Evolutionary conservation across 768 basidiomycete species (phyloP).

Genomic region (Amylocystis lapponica): DNA sequence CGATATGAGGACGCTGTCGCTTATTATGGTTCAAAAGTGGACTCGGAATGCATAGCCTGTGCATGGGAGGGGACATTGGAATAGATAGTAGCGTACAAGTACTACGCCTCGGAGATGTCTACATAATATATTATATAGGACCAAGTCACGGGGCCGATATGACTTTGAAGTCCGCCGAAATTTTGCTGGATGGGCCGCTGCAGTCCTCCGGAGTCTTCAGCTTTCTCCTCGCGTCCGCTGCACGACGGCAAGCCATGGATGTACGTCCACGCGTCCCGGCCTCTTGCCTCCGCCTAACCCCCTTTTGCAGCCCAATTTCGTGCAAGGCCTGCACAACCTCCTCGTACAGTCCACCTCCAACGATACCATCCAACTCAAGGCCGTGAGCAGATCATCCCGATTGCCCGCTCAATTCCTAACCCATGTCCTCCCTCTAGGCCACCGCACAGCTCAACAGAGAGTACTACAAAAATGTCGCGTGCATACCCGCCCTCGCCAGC

Average conservation of each 20-base stretch:
- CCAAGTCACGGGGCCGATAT: conserved; percentile 11
- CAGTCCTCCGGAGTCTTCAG: conserved; percentile 3
- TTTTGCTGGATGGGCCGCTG: conserved; percentile 12
- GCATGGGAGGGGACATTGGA: too few relatives aligned
- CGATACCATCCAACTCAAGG: conserved; percentile 85
- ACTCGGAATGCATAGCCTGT: too few relatives aligned
- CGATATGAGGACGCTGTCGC: too few relatives aligned
- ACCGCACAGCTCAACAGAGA: conserved; percentile 88
- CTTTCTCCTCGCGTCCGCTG: conserved; percentile 3
- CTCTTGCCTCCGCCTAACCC: neutral
- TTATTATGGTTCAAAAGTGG: too few relatives aligned
- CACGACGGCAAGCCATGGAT: conserved; percentile 9
- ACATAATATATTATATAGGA: too few relatives aligned
- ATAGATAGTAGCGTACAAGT: too few relatives aligned
- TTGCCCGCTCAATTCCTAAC: neutral
- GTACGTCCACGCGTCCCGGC: conserved; percentile 5
- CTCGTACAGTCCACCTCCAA: conserved; percentile 82
- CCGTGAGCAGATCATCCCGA: conserved; percentile 47
- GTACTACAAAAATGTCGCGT: conserved; percentile 87
- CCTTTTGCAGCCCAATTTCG: conserved; percentile 52
- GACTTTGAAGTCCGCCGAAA: conserved; percentile 20
- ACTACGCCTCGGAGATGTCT: too few relatives aligned
- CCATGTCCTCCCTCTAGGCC: conserved; percentile 44
- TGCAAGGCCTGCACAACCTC: conserved; percentile 78
- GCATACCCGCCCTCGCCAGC: conserved; percentile 85